Evolutionary conservation across 2,329 filamentous ascomycete genomes (phyloP).

Genomic region (Arthrobotrys conoides): DNA sequence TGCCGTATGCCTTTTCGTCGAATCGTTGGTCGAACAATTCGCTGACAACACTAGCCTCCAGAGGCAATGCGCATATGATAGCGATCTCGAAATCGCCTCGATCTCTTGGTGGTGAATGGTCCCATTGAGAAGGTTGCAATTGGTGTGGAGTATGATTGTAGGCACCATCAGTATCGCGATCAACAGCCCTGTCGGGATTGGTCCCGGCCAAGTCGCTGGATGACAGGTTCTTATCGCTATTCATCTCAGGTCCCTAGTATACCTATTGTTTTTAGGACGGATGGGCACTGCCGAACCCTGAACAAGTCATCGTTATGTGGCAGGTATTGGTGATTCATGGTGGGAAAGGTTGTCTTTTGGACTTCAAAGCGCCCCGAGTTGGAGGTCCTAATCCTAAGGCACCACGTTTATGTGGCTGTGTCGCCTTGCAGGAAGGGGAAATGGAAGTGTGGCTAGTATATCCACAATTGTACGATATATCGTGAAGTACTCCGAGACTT

Average conservation of each 20-base stretch:
- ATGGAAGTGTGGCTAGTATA: too few relatives aligned
- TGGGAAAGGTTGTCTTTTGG: too few relatives aligned
- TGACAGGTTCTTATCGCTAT: background rate
- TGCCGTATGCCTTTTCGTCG: constrained; percentile 58
- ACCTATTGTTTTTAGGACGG: too few relatives aligned
- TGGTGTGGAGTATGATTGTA: background rate
- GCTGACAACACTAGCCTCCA: constrained; percentile 6
- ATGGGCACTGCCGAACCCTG: too few relatives aligned
- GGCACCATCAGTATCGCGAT: background rate
- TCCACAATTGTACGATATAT: too few relatives aligned
- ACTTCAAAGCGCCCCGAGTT: too few relatives aligned
- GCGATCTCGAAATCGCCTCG: constrained; percentile 8
- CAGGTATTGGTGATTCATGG: too few relatives aligned
- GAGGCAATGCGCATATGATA: background rate
- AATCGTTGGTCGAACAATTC: constrained; percentile 18
- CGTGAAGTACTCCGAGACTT: too few relatives aligned
- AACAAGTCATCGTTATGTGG: too few relatives aligned
- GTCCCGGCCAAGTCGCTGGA: background rate
- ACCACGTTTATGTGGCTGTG: too few relatives aligned
- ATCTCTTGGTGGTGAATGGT: background rate
- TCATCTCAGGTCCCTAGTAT: background rate
- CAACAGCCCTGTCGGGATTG: background rate
- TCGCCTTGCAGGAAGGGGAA: too few relatives aligned
- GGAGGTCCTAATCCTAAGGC: too few relatives aligned
- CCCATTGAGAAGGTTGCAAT: constrained; percentile 5